Conservation (phyloP, 2,329 filamentous ascomycete species). For the Pseudocercospora fijiensis region DNA sequence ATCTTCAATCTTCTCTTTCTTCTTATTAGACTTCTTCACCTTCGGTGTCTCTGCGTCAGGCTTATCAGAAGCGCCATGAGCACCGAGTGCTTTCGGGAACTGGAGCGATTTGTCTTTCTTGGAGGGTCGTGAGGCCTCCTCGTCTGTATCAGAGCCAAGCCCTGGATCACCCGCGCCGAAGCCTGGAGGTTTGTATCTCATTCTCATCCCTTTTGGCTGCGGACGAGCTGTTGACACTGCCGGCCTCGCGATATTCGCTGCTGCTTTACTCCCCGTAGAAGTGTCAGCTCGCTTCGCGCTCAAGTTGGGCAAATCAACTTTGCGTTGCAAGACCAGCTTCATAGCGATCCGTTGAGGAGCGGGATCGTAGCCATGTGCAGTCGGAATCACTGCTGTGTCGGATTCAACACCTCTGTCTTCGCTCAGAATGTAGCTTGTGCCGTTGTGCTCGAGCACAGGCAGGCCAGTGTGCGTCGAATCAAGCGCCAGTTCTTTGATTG, state of each 20-base stretch:
- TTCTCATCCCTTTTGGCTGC: constrained; percentile 66
- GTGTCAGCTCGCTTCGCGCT: constrained; percentile 44
- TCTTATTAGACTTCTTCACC: constrained; percentile 35
- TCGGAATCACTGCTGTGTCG: constrained; percentile 29
- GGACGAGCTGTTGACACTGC: constrained; percentile 56
- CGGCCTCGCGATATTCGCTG: constrained; percentile 47
- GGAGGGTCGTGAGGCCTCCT: constrained; percentile 43
- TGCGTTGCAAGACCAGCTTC: constrained; percentile 64
- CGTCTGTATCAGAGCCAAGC: constrained; percentile 42
- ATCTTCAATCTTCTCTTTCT: constrained; percentile 41
- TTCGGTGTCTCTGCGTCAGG: constrained; percentile 37
- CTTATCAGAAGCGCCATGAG: constrained; percentile 41
- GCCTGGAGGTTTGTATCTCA: constrained; percentile 68
- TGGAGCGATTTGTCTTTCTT: constrained; percentile 22
- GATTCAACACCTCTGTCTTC: constrained; percentile 19
- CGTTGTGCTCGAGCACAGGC: constrained; percentile 61
- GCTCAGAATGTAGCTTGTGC: constrained; percentile 55
- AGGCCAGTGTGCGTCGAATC: constrained; percentile 56
- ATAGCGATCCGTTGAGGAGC: constrained; percentile 54
- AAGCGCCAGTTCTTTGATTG: constrained; percentile 65
- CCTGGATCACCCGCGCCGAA: constrained; percentile 48
- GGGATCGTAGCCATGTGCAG: constrained; percentile 32
- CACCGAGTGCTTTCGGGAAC: constrained; percentile 32
- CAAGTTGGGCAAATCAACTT: constrained; percentile 55
- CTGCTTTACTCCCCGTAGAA: constrained; percentile 42